These are phyloP conservation scores for Dissophora globulifera DNA, from an alignment of 192 early-diverging fungal species.

Conservation along the genomic window DNA sequence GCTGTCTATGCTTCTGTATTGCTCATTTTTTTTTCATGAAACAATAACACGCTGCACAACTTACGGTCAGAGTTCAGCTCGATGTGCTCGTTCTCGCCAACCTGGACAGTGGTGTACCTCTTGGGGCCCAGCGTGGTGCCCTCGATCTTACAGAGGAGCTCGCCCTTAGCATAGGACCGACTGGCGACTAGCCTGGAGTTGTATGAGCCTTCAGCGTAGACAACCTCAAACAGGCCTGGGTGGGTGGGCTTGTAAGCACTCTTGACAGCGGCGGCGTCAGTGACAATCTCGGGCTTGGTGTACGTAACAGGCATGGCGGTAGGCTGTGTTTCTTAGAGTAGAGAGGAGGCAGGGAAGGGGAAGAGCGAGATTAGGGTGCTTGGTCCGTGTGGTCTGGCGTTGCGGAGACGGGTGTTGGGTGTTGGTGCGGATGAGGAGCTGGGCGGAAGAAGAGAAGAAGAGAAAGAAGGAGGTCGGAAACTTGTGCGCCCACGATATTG, in stretches of 20 bases:
- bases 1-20: no score
- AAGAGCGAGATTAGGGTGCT: not conserved
- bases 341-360: constrained; percentile 3
- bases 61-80: constrained; percentile 66
- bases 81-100: constrained; percentile 57
- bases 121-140: constrained; percentile 63
- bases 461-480: constrained; percentile 1
- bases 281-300: constrained; percentile 49
- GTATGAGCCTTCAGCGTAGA: constrained; percentile 56
- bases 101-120: constrained; percentile 65
- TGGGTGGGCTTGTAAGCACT: constrained; percentile 55
- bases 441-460: not conserved
- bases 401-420: not conserved
- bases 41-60: no score
- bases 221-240: constrained; percentile 55
- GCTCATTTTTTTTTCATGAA: no score
- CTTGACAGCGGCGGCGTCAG: constrained; percentile 50
- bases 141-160: constrained; percentile 54
- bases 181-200: constrained; percentile 58
- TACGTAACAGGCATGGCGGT: constrained; percentile 48
- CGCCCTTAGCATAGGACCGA: constrained; percentile 56
- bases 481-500: not conserved
- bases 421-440: not conserved
- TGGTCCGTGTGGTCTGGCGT: no score
- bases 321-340: not conserved